Conservation (phyloP, 2,329 filamentous ascomycete species). For the Exophiala sp. region DNA sequence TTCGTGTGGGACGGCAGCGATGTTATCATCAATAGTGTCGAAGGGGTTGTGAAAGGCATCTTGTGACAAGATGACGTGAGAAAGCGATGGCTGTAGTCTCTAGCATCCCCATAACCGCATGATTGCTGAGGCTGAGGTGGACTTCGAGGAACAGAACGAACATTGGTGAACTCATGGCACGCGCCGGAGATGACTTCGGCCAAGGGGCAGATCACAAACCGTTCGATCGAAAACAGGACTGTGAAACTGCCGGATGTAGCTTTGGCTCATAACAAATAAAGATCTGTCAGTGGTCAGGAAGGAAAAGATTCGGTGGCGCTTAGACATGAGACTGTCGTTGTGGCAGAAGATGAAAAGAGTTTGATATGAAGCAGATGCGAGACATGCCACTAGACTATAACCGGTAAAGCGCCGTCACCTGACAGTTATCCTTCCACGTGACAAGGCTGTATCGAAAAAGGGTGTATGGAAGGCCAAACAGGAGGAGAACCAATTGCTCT, state of each 20-base stretch:
- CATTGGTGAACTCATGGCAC: slow-evolving; percentile 14
- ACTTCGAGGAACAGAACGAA: not conserved
- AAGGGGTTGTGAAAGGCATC: too few relatives aligned
- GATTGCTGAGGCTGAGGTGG: not conserved
- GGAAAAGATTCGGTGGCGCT: not conserved
- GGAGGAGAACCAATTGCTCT: too few relatives aligned
- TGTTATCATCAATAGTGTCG: too few relatives aligned
- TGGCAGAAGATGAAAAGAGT: not conserved
- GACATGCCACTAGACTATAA: slow-evolving; percentile 4
- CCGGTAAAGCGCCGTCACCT: not conserved
- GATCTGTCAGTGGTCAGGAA: not conserved
- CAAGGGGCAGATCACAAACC: not conserved
- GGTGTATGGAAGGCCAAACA: too few relatives aligned
- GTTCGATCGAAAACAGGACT: slow-evolving; percentile 8
- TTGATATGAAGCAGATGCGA: slow-evolving; percentile 9
- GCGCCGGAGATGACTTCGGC: slow-evolving; percentile 10
- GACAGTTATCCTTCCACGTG: not conserved
- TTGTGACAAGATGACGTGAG: not conserved
- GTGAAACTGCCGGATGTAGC: slow-evolving; percentile 9
- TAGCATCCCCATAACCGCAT: slow-evolving; percentile 5
- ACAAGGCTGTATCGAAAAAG: not conserved
- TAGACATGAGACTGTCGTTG: not conserved
- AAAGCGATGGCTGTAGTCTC: not conserved
- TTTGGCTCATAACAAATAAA: not conserved
- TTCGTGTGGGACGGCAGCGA: too few relatives aligned